Conservation (phyloP, 352 stramenopile genomes). For the Phytophthora fragariae region DNA sequence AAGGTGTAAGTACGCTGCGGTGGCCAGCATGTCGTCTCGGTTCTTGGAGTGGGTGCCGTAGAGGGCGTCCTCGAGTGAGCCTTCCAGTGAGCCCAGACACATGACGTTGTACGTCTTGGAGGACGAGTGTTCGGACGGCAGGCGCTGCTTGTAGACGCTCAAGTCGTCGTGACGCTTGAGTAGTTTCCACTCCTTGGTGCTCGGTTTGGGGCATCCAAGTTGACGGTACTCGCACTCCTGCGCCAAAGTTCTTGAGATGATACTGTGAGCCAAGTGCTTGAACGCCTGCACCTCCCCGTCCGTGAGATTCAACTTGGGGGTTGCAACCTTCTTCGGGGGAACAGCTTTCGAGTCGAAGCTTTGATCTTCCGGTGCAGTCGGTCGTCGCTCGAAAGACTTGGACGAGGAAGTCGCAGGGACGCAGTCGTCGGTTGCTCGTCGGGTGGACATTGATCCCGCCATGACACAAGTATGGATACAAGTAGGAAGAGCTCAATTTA, state of each 20-base stretch:
- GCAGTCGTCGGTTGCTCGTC: slow-evolving; percentile 30
- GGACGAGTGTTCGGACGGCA: not conserved
- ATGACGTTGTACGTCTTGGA: slow-evolving; percentile 45
- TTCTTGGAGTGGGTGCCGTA: slow-evolving; percentile 58
- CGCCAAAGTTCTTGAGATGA: slow-evolving; percentile 50
- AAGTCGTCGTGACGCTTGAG: slow-evolving; percentile 44
- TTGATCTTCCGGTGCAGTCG: slow-evolving; percentile 23
- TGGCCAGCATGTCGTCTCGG: slow-evolving; percentile 50
- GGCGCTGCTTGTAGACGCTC: slow-evolving; percentile 34
- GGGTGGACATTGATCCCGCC: not conserved
- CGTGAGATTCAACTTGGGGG: slow-evolving; percentile 32
- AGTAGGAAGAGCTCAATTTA: slow-evolving; percentile 14
- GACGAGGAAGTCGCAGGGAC: not conserved
- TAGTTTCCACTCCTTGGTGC: slow-evolving; percentile 41
- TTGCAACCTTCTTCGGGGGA: not conserved
- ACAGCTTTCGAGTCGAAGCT: slow-evolving; percentile 16
- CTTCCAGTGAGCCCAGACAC: slow-evolving; percentile 52
- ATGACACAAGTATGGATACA: slow-evolving; percentile 9
- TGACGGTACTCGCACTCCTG: slow-evolving; percentile 50
- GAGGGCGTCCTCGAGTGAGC: slow-evolving; percentile 60
- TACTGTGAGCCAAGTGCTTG: slow-evolving; percentile 42
- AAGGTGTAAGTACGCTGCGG: slow-evolving; percentile 39
- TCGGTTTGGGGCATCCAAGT: slow-evolving; percentile 30
- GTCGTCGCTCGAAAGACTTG: slow-evolving; percentile 17
- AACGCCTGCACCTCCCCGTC: slow-evolving; percentile 40